Percentiles rank a stretch among this genome's conserved stretches.
Conservation (phyloP, 73 alveolate genomes). For the Tetrahymena borealis region DNA sequence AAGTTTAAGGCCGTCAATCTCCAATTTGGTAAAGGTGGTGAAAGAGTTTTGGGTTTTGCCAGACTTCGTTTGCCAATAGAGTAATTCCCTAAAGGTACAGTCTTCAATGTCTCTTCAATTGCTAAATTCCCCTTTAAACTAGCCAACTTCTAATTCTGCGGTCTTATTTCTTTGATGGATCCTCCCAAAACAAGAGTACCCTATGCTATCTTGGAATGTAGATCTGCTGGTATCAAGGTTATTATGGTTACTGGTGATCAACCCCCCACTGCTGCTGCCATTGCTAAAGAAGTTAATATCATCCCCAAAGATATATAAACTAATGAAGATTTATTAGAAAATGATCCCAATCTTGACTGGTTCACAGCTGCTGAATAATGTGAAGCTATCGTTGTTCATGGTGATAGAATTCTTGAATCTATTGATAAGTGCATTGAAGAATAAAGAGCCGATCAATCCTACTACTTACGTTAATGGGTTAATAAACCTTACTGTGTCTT, state of each 20-base stretch:
- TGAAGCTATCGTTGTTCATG: conserved; percentile 68
- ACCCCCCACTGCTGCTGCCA: conserved; percentile 55
- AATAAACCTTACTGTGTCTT: conserved; percentile 80
- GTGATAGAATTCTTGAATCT: conserved; percentile 51
- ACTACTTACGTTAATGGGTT: conserved; percentile 72
- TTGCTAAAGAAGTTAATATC: conserved; percentile 65
- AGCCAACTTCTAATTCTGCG: conserved; percentile 71
- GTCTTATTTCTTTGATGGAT: conserved; percentile 86
- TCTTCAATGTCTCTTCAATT: conserved; percentile 34
- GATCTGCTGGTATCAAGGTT: conserved; percentile 66
- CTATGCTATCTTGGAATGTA: conserved; percentile 62
- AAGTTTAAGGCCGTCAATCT: background rate
- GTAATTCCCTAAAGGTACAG: conserved; percentile 31
- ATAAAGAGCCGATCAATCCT: conserved; percentile 55
- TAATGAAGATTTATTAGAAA: conserved; percentile 43
- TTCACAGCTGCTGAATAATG: conserved; percentile 57
- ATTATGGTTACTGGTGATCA: conserved; percentile 25
- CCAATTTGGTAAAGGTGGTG: background rate
- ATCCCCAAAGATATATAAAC: conserved; percentile 53
- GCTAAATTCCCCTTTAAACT: conserved; percentile 58
- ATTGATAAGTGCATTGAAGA: conserved; percentile 48
- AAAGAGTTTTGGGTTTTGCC: conserved; percentile 25
- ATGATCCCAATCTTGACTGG: conserved; percentile 40
- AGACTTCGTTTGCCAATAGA: conserved; percentile 32
- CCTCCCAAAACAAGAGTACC: conserved; percentile 92